phyloP scores from a whole-genome alignment of 129 eudicot species.

The Gnaphalium uliginosum region DNA sequence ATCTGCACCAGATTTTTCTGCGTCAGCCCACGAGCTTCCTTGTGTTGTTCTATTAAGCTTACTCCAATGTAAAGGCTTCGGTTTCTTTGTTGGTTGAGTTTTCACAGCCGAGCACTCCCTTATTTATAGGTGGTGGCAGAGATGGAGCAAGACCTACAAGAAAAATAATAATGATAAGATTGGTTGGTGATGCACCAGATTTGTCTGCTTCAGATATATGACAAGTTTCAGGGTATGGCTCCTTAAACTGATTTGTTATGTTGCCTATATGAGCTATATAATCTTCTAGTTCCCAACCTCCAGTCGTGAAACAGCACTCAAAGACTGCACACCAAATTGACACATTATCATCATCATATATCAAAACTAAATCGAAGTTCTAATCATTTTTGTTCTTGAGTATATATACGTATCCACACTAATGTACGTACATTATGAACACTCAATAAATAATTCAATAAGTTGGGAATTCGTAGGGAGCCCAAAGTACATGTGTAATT shows the following conservation, averaged over 20 bases:
- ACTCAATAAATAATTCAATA: too few relatives aligned
- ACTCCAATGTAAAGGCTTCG: slow-evolving; percentile 93
- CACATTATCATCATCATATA: neutral
- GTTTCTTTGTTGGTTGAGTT: slow-evolving; percentile 54
- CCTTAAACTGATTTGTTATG: neutral
- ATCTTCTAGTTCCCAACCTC: neutral
- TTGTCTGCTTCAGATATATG: slow-evolving; percentile 43
- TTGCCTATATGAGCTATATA: neutral
- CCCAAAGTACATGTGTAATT: too few relatives aligned
- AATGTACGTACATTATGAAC: too few relatives aligned
- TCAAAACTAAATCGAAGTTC: too few relatives aligned
- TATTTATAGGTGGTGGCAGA: slow-evolving; percentile 46
- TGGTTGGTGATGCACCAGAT: too few relatives aligned
- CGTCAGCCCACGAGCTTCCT: slow-evolving; percentile 97
- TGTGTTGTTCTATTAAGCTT: slow-evolving; percentile 75
- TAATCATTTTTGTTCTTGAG: too few relatives aligned
- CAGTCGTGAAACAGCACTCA: neutral
- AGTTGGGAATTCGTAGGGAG: too few relatives aligned
- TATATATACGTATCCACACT: too few relatives aligned
- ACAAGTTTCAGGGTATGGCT: neutral
- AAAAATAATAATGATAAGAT: too few relatives aligned
- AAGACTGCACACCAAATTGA: neutral
- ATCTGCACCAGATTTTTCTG: slow-evolving; percentile 73
- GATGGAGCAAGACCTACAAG: too few relatives aligned
- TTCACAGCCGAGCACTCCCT: slow-evolving; percentile 43